Base-by-base conservation (phyloP, 1,139 yeast species). In the Sugiyamaella xylanicola region DNA sequence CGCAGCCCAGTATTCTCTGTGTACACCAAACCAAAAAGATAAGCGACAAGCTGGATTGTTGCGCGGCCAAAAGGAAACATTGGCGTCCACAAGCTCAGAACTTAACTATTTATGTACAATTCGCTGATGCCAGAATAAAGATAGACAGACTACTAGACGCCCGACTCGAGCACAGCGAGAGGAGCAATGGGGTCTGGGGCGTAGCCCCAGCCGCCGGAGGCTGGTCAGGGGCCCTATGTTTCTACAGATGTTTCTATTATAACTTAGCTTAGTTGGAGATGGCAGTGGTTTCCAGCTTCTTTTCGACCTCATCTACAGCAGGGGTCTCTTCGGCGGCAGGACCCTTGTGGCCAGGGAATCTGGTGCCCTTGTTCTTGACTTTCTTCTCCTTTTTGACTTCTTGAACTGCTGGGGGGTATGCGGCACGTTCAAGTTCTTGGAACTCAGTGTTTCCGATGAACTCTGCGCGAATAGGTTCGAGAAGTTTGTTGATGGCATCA, bases 391-490 rank as follows among this genome's bases (percentile, higher is more conserved):
- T 75, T 69, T 78, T 77, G 68, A 70, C 72, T 63, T 74, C 75
- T 66, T 81, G 82, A 50, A 79, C 80, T 27, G 76, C 82, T 29
- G 82, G 89, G 52, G 97, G 97, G 77, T 95, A 95, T 48, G 97
- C 99, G 66, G 84, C 81, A 20, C 74, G 78, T 68, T 81, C 84
- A 42, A 92, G 84, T 59, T 83, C 87, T 72, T 83, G 87, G 76
- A 88, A 91, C 63, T 87, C 96, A 48, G 80, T 76, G 68, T 78
- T 81, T 41, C 74, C 72, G 20, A 75, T 79, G 68, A 77, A 89
- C 57, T 82, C 91, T 58, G 82, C 84, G 71, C 92, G 86, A 58
- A 95, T 84, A 55, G 99, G 99, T 13, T 83, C 92, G 65, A 95
- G 80, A 57, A 95, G 78, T 48, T 72, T 83, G 70, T 89, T 87